Evolutionary conservation across 1,139 yeast species (phyloP).

Genomic region (Saccharomyces hybrid): DNA sequence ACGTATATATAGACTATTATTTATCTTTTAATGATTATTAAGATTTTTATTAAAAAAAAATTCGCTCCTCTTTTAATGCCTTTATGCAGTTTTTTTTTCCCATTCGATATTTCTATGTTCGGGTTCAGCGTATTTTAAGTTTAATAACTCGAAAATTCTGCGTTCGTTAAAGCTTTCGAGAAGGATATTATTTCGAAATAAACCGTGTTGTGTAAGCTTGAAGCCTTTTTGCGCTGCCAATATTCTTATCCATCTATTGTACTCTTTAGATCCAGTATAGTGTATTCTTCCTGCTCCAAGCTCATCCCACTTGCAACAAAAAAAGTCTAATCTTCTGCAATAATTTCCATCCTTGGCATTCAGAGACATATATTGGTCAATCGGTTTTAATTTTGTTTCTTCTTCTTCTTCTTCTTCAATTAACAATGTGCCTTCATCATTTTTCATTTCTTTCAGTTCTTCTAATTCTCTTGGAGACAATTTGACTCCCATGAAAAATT

Average conservation of each 20-base stretch:
- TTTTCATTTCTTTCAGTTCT: constrained; percentile 16
- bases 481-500: constrained; percentile 32
- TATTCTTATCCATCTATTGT: constrained; percentile 45
- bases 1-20: too few species aligned
- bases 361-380: constrained; percentile 21
- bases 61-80: background rate
- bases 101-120: constrained; percentile 29
- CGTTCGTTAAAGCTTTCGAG: constrained; percentile 44
- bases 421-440: constrained; percentile 7
- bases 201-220: constrained; percentile 44
- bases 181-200: constrained; percentile 33
- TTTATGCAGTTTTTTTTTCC: background rate
- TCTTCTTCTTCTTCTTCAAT: constrained; percentile 11
- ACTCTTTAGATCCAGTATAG: constrained; percentile 52
- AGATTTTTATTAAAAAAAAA: background rate
- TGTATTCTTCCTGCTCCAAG: constrained; percentile 49
- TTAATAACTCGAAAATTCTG: constrained; percentile 42
- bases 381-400: constrained; percentile 9
- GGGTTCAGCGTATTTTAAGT: constrained; percentile 42
- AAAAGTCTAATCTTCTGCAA: constrained; percentile 52
- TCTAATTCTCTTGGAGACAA: constrained; percentile 13
- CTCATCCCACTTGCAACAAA: constrained; percentile 44
- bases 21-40: constrained; percentile 1
- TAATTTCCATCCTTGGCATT: constrained; percentile 19
- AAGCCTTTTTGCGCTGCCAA: constrained; percentile 41